phyloP scores from a whole-genome alignment of 1,284 basidiomycete species.

The Sporisorium graminicola region DNA sequence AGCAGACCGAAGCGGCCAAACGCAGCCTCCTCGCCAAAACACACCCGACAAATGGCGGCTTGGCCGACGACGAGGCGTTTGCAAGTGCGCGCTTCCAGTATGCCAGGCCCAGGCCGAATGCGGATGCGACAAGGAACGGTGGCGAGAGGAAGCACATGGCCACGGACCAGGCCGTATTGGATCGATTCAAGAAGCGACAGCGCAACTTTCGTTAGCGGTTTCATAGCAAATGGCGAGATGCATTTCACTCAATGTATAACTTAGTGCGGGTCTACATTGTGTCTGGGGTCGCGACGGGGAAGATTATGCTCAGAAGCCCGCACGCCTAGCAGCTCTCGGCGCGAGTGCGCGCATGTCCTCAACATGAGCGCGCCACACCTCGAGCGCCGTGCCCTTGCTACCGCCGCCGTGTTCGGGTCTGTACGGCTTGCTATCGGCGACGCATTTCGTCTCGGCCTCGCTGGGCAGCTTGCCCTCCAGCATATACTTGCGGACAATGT shows the following conservation, averaged over 20 bases:
- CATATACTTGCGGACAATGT: conserved; percentile 29
- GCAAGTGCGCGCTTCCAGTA: conserved; percentile 76
- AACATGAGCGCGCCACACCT: conserved; percentile 12
- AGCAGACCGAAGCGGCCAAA: conserved; percentile 96
- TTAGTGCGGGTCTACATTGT: too few relatives aligned
- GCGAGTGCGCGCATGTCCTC: conserved; percentile 7
- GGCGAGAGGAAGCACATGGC: conserved; percentile 79
- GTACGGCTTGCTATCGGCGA: conserved; percentile 39
- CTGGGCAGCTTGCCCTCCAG: conserved; percentile 30
- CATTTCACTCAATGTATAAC: too few relatives aligned
- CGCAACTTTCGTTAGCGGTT: conserved; percentile 19
- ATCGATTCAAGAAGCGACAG: conserved; percentile 70
- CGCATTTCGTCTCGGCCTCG: conserved; percentile 23
- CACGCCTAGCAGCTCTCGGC: background rate
- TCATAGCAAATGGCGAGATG: too few relatives aligned
- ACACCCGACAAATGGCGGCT: too few relatives aligned
- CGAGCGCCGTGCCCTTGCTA: background rate
- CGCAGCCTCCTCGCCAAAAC: too few relatives aligned
- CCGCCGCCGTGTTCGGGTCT: background rate
- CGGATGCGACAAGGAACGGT: conserved; percentile 68
- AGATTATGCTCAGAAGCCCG: too few relatives aligned
- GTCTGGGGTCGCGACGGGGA: too few relatives aligned
- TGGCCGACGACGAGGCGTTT: conserved; percentile 79
- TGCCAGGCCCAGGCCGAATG: background rate
- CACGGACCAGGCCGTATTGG: conserved; percentile 86